Evolutionary conservation across 2,329 filamentous ascomycete species (phyloP).

Genomic region (Mariannaea elegans): DNA sequence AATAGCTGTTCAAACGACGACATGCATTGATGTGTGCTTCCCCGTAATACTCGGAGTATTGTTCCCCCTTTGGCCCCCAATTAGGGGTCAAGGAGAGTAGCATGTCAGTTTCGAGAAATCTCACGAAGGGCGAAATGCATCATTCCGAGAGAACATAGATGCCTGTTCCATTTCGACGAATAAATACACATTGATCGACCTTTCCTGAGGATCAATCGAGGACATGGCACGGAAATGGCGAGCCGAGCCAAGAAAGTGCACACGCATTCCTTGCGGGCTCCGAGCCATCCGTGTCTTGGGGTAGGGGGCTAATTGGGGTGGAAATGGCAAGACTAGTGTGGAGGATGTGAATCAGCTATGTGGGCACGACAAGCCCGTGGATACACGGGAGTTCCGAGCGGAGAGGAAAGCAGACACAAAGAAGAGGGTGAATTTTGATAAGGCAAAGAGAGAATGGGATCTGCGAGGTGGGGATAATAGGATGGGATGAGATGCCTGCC

Average conservation of each 20-base stretch:
- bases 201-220: neutral
- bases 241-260: slow-evolving; percentile 19
- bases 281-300: slow-evolving; percentile 33
- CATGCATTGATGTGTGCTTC: neutral
- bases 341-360: neutral
- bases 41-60: neutral
- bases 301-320: slow-evolving; percentile 8
- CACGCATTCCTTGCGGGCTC: slow-evolving; percentile 33
- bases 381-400: neutral
- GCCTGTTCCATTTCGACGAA: no score
- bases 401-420: neutral
- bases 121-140: no score
- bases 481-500: no score
- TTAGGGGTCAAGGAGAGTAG: neutral
- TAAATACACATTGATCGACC: no score
- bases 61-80: neutral
- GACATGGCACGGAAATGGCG: slow-evolving; percentile 4
- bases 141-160: no score
- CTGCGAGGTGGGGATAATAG: no score
- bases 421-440: neutral
- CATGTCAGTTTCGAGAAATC: neutral
- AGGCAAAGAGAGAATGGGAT: neutral
- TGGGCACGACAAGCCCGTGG: neutral
- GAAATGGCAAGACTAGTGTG: slow-evolving; percentile 14
- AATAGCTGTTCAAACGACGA: neutral